phyloP scores from a whole-genome alignment of 345 rosid species.

The Punica granatum region DNA sequence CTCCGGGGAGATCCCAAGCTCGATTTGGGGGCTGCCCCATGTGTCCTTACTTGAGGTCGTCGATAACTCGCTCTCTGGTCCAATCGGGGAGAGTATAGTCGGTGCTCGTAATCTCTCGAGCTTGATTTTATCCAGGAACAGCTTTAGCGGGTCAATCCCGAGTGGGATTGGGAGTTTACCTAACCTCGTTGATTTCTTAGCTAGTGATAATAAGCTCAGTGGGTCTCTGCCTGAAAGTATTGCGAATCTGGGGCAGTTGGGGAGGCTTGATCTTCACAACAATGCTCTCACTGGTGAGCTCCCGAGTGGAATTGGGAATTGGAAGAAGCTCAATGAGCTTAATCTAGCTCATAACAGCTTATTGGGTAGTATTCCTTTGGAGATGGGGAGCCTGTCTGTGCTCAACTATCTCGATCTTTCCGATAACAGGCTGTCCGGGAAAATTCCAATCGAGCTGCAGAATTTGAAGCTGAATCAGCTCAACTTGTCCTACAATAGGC shows the following conservation, averaged over 20 bases:
- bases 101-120: conserved; percentile 59
- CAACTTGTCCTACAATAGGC: conserved; percentile 63
- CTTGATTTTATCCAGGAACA: conserved; percentile 53
- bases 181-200: conserved; percentile 51
- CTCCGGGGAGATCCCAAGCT: conserved; percentile 68
- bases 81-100: conserved; percentile 46
- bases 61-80: conserved; percentile 61
- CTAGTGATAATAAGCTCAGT: conserved; percentile 46
- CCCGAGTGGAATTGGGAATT: conserved; percentile 44
- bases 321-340: conserved; percentile 82
- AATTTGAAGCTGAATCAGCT: conserved; percentile 83
- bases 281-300: conserved; percentile 69
- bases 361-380: conserved; percentile 58
- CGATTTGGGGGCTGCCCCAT: conserved; percentile 87
- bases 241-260: conserved; percentile 46
- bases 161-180: conserved; percentile 60
- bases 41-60: conserved; percentile 63
- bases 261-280: conserved; percentile 65
- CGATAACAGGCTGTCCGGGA: conserved; percentile 50
- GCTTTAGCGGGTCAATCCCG: conserved; percentile 63
- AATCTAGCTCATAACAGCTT: conserved; percentile 55
- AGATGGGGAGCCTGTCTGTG: conserved; percentile 58
- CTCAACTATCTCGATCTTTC: conserved; percentile 94
- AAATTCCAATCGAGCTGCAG: conserved; percentile 65
- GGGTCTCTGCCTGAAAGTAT: conserved; percentile 66